Percentiles rank a stretch among this genome's conserved stretches.
Conservation (phyloP, 2,329 filamentous ascomycete genomes). For the Scedosporium dehoogii region DNA sequence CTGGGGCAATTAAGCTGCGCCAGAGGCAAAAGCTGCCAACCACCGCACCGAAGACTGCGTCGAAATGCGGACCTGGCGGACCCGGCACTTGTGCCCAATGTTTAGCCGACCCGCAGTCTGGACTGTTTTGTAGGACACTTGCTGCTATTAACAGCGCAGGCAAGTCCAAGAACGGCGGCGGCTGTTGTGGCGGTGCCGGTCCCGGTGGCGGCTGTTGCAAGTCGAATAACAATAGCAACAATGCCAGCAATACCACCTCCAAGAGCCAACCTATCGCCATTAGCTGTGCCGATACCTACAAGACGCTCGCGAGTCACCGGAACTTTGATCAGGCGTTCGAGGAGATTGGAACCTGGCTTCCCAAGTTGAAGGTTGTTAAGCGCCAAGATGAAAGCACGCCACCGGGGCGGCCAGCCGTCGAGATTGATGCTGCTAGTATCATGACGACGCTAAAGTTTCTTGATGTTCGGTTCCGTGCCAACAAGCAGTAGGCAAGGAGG, state of each 20-base stretch:
- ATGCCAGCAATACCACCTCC: constrained; percentile 14
- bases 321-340: constrained; percentile 66
- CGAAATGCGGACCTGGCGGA: constrained; percentile 53
- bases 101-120: constrained; percentile 65
- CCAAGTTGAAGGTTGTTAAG: constrained; percentile 53
- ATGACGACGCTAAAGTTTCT: constrained; percentile 80
- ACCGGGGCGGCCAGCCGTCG: constrained; percentile 47
- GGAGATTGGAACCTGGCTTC: constrained; percentile 67
- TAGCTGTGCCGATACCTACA: constrained; percentile 69
- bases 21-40: constrained; percentile 21
- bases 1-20: constrained; percentile 51
- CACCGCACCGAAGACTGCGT: constrained; percentile 17
- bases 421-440: constrained; percentile 74
- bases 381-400: constrained; percentile 13
- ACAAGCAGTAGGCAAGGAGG: constrained; percentile 14
- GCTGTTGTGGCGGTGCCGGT: constrained; percentile 56
- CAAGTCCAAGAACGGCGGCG: constrained; percentile 40
- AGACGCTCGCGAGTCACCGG: constrained; percentile 65
- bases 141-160: constrained; percentile 37
- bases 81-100: constrained; percentile 76
- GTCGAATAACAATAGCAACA: constrained; percentile 35
- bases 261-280: constrained; percentile 21
- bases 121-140: constrained; percentile 73
- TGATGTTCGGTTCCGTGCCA: constrained; percentile 57
- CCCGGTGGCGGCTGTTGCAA: constrained; percentile 57